Evolutionary conservation across 202 grass and related monocot genomes (phyloP).

Genomic region (Miscanthus sacchariflorus): DNA sequence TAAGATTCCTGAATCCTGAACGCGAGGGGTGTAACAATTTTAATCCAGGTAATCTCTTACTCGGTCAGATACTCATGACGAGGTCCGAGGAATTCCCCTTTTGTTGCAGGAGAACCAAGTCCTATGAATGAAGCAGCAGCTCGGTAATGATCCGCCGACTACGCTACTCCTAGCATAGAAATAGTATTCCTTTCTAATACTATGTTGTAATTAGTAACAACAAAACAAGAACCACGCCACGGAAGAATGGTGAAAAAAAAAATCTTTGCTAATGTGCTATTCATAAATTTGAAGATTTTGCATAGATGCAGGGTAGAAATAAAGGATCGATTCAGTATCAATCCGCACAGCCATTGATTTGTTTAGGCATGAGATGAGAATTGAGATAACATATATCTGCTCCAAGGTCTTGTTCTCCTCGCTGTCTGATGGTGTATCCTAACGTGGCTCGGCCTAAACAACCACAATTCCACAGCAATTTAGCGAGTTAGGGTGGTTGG

Average conservation of each 20-base stretch:
- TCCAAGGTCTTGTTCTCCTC: constrained; percentile 29
- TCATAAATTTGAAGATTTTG: neutral
- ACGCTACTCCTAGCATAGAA: neutral
- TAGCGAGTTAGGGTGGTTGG: constrained; percentile 65
- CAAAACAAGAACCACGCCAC: neutral
- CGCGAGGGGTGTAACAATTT: neutral
- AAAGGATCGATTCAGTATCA: neutral
- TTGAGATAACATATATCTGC: constrained; percentile 25
- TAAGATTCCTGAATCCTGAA: neutral
- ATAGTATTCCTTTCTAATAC: neutral
- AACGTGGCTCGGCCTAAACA: constrained; percentile 43
- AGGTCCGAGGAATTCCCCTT: constrained; percentile 2
- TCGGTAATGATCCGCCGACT: neutral
- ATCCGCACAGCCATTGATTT: constrained; percentile 39
- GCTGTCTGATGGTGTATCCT: constrained; percentile 25
- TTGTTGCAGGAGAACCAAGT: neutral
- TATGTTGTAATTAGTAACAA: neutral
- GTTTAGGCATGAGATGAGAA: constrained; percentile 36
- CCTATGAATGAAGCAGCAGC: neutral
- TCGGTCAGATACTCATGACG: neutral
- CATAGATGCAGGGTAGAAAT: neutral
- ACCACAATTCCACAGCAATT: constrained; percentile 45
- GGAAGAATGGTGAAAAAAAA: neutral
- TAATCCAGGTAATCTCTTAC: neutral
- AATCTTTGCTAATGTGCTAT: neutral